These are phyloP conservation scores for Setaria viridis DNA, from an alignment of 202 grass and related monocot species.

Conservation along the genomic window DNA sequence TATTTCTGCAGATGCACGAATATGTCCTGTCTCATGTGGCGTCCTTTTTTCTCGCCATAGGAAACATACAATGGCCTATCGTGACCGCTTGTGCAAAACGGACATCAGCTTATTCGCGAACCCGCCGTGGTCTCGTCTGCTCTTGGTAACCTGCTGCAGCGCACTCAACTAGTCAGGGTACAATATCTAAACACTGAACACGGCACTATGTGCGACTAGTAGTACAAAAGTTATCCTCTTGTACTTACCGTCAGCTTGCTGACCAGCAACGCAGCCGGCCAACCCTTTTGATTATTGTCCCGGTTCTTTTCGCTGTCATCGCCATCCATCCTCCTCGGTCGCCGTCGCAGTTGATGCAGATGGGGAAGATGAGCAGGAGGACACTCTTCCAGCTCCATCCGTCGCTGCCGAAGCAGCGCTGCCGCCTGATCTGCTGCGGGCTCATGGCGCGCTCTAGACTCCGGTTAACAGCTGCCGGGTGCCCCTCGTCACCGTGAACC, in stretches of 20 bases:
- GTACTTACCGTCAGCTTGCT: constrained; percentile 31
- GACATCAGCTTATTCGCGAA: constrained; percentile 36
- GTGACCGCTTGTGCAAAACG: not conserved
- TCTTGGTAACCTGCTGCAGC: not conserved
- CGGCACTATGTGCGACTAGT: not conserved
- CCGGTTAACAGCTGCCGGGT: not conserved
- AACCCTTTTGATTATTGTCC: not conserved
- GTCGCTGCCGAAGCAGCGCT: constrained; percentile 34
- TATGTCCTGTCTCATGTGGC: too few species aligned
- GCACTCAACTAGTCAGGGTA: not conserved
- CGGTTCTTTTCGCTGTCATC: not conserved
- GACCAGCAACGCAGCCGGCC: constrained; percentile 41
- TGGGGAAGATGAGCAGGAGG: constrained; percentile 30
- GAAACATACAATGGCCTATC: not conserved
- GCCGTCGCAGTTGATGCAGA: not conserved
- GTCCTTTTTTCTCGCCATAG: too few species aligned
- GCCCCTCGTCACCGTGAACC: not conserved
- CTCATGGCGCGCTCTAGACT: constrained; percentile 24
- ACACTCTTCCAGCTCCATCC: constrained; percentile 56
- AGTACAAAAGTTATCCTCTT: not conserved
- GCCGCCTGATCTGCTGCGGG: constrained; percentile 27
- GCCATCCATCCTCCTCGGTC: not conserved
- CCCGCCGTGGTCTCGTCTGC: not conserved
- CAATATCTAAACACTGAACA: not conserved
- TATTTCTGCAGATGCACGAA: too few species aligned